Evolutionary conservation across 345 rosid genomes (phyloP).

Genomic region (Aquilaria malaccensis): DNA sequence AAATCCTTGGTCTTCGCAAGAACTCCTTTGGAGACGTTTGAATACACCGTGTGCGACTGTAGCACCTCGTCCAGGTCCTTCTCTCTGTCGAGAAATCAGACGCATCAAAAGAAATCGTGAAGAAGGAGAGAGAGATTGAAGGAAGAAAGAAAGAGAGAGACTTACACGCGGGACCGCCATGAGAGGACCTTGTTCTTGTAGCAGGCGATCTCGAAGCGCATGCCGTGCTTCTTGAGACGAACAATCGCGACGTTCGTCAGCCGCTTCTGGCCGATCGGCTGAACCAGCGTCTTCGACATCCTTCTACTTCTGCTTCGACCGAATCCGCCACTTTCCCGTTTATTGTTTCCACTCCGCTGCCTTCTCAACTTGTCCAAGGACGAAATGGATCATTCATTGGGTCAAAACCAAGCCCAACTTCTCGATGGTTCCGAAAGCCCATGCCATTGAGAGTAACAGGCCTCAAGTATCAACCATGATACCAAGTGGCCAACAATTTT

Average conservation of each 20-base stretch:
- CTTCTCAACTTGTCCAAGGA: no score
- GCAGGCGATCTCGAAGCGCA: conserved; percentile 96
- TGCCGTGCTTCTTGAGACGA: conserved; percentile 78
- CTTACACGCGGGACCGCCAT: conserved; percentile 98
- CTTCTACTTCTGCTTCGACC: neutral
- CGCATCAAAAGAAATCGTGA: neutral
- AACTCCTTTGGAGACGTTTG: conserved; percentile 89
- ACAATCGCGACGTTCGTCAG: conserved; percentile 95
- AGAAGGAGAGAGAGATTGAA: neutral
- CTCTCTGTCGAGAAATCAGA: conserved; percentile 39
- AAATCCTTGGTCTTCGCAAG: conserved; percentile 87
- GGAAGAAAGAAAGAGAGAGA: neutral
- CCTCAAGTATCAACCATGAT: no score
- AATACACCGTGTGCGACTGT: conserved; percentile 90
- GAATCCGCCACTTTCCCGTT: neutral
- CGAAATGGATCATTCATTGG: no score
- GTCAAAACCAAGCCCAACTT: no score
- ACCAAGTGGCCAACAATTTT: no score
- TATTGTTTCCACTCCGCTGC: no score
- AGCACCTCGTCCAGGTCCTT: conserved; percentile 93
- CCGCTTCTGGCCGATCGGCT: conserved; percentile 92
- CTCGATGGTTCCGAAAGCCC: no score
- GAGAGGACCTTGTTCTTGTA: conserved; percentile 98
- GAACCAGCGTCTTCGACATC: conserved; percentile 79
- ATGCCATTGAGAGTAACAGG: no score